phyloP scores from a whole-genome alignment of 108 stramenopile species.

The Parmales sp. region DNA sequence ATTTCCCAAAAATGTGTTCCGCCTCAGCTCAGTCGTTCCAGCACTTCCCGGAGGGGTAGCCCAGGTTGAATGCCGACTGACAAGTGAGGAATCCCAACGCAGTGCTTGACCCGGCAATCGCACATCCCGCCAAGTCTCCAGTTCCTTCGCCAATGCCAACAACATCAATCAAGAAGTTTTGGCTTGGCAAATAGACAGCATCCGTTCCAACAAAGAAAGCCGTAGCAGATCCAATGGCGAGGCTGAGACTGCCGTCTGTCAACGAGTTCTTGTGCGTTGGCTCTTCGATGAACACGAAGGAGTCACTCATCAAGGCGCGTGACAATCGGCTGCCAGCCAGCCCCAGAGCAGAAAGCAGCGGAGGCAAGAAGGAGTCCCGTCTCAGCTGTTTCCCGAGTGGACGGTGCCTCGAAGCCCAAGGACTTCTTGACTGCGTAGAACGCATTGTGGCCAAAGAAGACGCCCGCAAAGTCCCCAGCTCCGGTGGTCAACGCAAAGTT shows the following conservation, averaged over 20 bases:
- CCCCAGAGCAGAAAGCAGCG: conserved; percentile 19
- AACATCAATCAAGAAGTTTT: conserved; percentile 9
- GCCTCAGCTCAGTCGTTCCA: conserved; percentile 16
- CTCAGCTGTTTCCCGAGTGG: neutral
- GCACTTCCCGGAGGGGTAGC: neutral
- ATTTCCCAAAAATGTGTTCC: no score
- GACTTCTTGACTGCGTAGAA: conserved; percentile 14
- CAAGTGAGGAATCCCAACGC: conserved; percentile 8
- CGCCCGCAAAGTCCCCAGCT: conserved; percentile 11
- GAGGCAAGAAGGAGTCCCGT: conserved; percentile 12
- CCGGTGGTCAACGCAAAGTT: conserved; percentile 18
- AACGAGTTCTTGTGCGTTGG: conserved; percentile 12
- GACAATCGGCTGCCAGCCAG: conserved; percentile 2
- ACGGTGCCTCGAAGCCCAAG: neutral
- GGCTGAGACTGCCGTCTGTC: conserved; percentile 6
- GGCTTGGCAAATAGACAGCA: conserved; percentile 3
- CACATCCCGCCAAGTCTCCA: neutral
- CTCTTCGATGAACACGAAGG: conserved; percentile 1
- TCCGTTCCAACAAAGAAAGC: conserved; percentile 19
- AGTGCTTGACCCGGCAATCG: conserved; percentile 12
- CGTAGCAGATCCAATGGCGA: conserved; percentile 19
- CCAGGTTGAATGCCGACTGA: conserved; percentile 12
- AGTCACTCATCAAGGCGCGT: conserved; percentile 19
- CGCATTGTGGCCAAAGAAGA: conserved; percentile 14
- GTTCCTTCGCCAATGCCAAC: conserved; percentile 13